A percentile compares a stretch with the other conserved stretches of the same genome.
phyloP scores from a whole-genome alignment of 768 basidiomycete genomes.

The Boletus huronensis region DNA sequence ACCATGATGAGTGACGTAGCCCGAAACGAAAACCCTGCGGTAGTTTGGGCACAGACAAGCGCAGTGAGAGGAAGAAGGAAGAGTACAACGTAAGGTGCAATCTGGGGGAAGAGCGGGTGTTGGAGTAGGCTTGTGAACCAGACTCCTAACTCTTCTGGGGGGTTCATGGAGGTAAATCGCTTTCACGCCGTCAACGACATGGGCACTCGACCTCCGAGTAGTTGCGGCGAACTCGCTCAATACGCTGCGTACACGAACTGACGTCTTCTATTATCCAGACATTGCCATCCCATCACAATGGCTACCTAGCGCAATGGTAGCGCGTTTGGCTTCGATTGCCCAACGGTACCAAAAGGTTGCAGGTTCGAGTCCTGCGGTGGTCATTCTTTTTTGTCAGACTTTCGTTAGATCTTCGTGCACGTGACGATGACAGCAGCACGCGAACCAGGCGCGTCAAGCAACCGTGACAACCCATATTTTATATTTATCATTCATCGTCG shows the following conservation, averaged over 20 bases:
- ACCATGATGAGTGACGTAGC: constrained; percentile 44
- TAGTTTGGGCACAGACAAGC: constrained; percentile 29
- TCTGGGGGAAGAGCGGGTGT: constrained; percentile 49
- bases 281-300: constrained; percentile 20
- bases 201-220: constrained; percentile 20
- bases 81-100: constrained; percentile 54
- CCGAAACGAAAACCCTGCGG: constrained; percentile 28
- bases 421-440: constrained; percentile 18
- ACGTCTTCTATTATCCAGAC: background rate
- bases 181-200: constrained; percentile 31
- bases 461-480: no score
- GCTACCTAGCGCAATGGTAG: constrained; percentile 92
- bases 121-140: constrained; percentile 39
- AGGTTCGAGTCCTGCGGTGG: constrained; percentile 96
- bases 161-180: constrained; percentile 39
- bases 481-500: background rate
- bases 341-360: constrained; percentile 85
- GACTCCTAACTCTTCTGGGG: constrained; percentile 37
- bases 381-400: constrained; percentile 40
- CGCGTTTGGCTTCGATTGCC: constrained; percentile 91
- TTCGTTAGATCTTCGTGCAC: constrained; percentile 6
- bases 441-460: constrained; percentile 9
- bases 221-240: constrained; percentile 20
- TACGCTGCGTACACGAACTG: background rate
- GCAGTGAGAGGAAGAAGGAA: constrained; percentile 40